phyloP scores from a whole-genome alignment of 305 asterid species.

The Stenogyne calaminthoides region DNA sequence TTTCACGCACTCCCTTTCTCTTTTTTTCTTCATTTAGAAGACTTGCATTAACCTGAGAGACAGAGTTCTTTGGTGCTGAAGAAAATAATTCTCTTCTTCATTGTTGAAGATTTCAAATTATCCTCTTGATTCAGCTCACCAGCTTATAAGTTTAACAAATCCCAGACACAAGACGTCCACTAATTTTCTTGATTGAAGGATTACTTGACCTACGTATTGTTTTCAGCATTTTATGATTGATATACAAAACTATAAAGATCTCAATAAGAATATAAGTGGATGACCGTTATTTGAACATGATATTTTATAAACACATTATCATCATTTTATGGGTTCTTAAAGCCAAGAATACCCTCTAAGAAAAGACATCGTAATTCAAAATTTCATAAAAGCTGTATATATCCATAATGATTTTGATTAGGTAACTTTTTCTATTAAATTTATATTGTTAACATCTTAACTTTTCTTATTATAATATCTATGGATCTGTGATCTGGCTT shows the following conservation, averaged over 20 bases:
- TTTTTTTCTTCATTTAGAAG: slow-evolving; percentile 2
- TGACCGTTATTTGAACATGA: background rate
- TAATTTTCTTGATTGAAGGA: slow-evolving; percentile 26
- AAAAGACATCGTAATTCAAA: slow-evolving; percentile 15
- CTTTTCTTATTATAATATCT: slow-evolving; percentile 25
- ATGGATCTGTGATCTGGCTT: slow-evolving; percentile 17
- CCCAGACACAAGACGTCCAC: slow-evolving; percentile 26
- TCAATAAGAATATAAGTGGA: background rate
- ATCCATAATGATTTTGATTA: background rate
- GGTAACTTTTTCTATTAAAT: slow-evolving; percentile 17
- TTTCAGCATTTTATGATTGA: background rate
- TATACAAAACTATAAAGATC: slow-evolving; percentile 12
- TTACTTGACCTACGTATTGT: slow-evolving; percentile 3
- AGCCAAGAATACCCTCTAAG: slow-evolving; percentile 17
- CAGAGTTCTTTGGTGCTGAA: slow-evolving; percentile 3
- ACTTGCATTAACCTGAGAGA: slow-evolving; percentile 17
- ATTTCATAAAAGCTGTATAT: slow-evolving; percentile 23
- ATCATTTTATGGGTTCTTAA: slow-evolving; percentile 4
- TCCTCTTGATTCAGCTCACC: slow-evolving; percentile 20
- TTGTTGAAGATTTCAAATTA: slow-evolving; percentile 13
- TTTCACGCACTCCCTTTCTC: background rate
- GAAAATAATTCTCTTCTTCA: slow-evolving; percentile 14
- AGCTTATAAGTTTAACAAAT: slow-evolving; percentile 24
- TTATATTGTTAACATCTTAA: slow-evolving; percentile 17
- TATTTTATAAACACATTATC: slow-evolving; percentile 13